phyloP scores from a whole-genome alignment of 169 alveolate species.

The Babesia bigemina region DNA sequence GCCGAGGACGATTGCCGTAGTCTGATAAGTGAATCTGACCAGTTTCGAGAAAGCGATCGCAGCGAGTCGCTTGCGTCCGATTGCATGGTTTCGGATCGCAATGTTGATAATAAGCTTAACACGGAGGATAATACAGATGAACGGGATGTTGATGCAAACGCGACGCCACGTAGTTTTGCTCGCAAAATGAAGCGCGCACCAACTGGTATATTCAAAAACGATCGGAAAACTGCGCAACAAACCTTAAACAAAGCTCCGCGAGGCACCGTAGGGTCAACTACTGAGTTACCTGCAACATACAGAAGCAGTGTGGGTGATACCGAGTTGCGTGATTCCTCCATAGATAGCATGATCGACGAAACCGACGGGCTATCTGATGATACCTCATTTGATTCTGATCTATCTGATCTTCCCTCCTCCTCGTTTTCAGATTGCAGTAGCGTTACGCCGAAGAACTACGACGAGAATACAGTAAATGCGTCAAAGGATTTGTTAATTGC shows the following conservation, averaged over 20 bases:
- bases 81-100: neutral
- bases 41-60: neutral
- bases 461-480: constrained; percentile 32
- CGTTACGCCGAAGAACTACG: constrained; percentile 14
- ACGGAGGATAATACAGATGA: too few species aligned
- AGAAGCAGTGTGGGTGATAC: too few species aligned
- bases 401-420: constrained; percentile 7
- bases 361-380: too few species aligned
- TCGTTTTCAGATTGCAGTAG: constrained; percentile 15
- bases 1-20: neutral
- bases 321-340: too few species aligned
- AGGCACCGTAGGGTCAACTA: too few species aligned
- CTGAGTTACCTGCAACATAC: too few species aligned
- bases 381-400: neutral
- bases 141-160: neutral
- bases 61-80: neutral
- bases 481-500: constrained; percentile 47
- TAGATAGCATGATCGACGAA: too few species aligned
- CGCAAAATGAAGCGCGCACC: constrained; percentile 8
- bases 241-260: too few species aligned
- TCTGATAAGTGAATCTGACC: neutral
- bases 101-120: neutral
- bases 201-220: constrained; percentile 4
- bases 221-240: neutral
- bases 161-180: neutral